Percentiles rank a stretch among this genome's conserved stretches.
Conservation (phyloP, 2,329 filamentous ascomycete genomes). For the Beauveria brongniartii region DNA sequence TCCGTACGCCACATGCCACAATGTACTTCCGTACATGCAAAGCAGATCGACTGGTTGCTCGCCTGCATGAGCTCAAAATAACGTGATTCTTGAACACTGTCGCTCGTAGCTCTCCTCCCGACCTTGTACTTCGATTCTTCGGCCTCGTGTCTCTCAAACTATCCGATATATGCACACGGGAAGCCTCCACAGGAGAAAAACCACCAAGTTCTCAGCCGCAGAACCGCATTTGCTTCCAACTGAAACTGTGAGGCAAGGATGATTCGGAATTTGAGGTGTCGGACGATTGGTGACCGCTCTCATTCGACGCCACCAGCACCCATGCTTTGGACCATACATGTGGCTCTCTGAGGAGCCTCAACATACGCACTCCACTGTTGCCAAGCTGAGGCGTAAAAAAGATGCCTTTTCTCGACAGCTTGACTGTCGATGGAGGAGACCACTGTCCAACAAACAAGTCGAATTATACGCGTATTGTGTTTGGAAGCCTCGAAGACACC, state of each 20-base stretch:
- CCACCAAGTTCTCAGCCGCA: not conserved
- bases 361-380: not conserved
- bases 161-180: not conserved
- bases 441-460: not conserved
- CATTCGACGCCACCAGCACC: constrained; percentile 2
- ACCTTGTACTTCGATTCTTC: not conserved
- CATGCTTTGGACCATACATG: not conserved
- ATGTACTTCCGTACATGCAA: not conserved
- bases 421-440: not conserved
- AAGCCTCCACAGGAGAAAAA: not conserved
- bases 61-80: not conserved
- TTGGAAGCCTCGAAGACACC: not conserved
- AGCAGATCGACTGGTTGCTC: not conserved
- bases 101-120: not conserved
- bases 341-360: not conserved
- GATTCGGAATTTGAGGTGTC: not conserved
- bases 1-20: not conserved
- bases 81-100: not conserved
- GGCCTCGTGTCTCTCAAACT: too few relatives aligned
- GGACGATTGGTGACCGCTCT: not conserved
- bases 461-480: not conserved
- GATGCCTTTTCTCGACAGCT: not conserved
- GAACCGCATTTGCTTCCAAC: not conserved
- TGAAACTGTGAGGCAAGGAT: not conserved
- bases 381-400: not conserved